Evolutionary conservation across 129 eudicot species (phyloP), one percentile per base, ranked within the genome.

Genomic region (Lactuca sativa): DNA sequence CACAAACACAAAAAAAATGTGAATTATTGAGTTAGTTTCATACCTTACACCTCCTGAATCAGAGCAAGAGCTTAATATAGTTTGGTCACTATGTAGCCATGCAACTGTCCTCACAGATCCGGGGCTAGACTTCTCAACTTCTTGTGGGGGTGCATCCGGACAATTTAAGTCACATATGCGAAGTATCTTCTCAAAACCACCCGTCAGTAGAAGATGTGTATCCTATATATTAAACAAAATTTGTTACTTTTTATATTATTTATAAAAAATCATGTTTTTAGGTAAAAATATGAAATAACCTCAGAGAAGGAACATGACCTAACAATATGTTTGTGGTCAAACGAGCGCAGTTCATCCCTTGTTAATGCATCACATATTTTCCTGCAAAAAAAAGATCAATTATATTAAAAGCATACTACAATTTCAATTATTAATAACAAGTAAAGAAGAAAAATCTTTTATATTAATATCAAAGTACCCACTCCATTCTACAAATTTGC

Each of bases 71-170:
- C 95, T 86, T 75, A 90, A 70, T 76, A 90, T 87, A 14, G 95
- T 90, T 68, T 86, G 95, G 70, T 90, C 97, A 62, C 95, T 90
- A 70, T 90, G 97, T 43, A 90, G 95, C 97, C 97, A 87, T 43
- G 86, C 75, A 70, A 85, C 74, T 36, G 91, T 82, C 62, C 97
- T 82, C 21, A 90, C 82, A 14, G 97, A 82, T 57, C 91, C 88
- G 0, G 95, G 95, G 30, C 30, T 25, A 68, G 89, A 84, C 53
- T 85, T 74, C 21, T 81, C 91, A 66, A 87, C 83, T 85, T 90
- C 97, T 76, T 84, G 81, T 34, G 97, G 95, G 57, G 95, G 83
- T 32, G 95, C 97, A 76, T 90, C 97, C 16, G 91, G 89, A 14
- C 86, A 78, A 70, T 90, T 90, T 64, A 90, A 62, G 69, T 90